Evolutionary conservation across 169 alveolate genomes (phyloP).

Genomic region (Babesia gibsoni): DNA sequence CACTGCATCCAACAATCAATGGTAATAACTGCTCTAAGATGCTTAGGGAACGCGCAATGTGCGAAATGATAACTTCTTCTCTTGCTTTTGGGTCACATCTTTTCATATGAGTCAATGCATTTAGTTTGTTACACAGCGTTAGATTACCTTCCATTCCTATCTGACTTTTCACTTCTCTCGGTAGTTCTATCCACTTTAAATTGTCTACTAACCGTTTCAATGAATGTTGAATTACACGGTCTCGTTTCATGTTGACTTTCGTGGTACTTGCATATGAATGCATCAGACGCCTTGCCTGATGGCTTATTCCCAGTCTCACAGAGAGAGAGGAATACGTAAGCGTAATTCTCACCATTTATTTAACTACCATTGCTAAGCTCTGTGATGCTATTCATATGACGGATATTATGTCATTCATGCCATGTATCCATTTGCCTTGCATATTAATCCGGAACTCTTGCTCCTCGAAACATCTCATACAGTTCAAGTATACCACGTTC

Average conservation of each 20-base stretch:
- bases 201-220: constrained; percentile 20
- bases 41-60: background rate
- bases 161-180: background rate
- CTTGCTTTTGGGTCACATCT: constrained; percentile 6
- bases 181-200: constrained; percentile 26
- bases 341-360: no score
- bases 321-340: no score
- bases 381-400: no score
- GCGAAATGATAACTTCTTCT: background rate
- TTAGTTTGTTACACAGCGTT: constrained; percentile 26
- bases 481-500: no score
- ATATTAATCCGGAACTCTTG: no score
- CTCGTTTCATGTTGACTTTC: background rate
- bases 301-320: no score
- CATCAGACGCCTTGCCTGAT: no score
- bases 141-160: constrained; percentile 1
- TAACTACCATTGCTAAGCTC: no score
- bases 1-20: background rate
- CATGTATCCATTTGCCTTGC: no score
- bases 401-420: no score
- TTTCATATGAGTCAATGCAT: constrained; percentile 10
- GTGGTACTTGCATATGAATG: background rate
- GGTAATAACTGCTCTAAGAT: constrained; percentile 14
- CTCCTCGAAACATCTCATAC: no score
- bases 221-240: background rate